These are phyloP conservation scores for Sporothrix curviconia DNA, from an alignment of 2,329 filamentous ascomycete species.

Conservation along the genomic window DNA sequence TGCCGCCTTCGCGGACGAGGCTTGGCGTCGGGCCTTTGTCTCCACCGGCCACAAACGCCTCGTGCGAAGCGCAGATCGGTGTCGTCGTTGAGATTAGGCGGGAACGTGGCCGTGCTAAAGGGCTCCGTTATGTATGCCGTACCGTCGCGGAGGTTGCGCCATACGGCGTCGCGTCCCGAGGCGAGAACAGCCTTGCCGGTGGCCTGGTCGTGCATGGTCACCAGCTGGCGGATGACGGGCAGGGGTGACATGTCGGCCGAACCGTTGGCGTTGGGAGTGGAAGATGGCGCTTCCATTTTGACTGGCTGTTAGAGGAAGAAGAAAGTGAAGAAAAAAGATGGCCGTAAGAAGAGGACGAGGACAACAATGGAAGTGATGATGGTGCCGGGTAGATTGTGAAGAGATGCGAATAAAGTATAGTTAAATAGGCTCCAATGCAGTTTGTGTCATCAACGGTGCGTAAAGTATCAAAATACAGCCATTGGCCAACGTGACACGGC, in stretches of 20 bases:
- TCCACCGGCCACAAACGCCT: constrained; percentile 15
- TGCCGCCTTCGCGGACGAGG: constrained; percentile 8
- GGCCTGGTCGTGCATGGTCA: not conserved
- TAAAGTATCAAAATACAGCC: not conserved
- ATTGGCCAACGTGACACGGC: not conserved
- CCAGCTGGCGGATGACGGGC: not conserved
- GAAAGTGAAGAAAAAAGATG: not conserved
- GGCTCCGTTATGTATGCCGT: not conserved
- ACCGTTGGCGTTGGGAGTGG: not conserved
- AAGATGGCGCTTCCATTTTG: not conserved
- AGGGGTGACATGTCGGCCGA: not conserved
- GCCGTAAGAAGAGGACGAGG: not conserved
- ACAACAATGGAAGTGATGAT: not conserved
- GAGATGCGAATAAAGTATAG: not conserved
- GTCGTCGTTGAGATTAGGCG: constrained; percentile 1
- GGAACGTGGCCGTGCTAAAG: not conserved
- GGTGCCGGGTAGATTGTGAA: not conserved
- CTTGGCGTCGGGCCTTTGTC: constrained; percentile 25
- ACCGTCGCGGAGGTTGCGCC: not conserved
- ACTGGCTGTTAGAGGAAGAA: not conserved
- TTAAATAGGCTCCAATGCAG: not conserved
- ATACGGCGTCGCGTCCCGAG: not conserved
- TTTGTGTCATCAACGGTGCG: not conserved
- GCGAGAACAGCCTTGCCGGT: not conserved
- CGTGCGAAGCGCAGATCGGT: constrained; percentile 12